Percentiles rank a stretch among this genome's conserved stretches.
phyloP scores from a whole-genome alignment of 257 asterid species.

The Jaltomata sinuosa region DNA sequence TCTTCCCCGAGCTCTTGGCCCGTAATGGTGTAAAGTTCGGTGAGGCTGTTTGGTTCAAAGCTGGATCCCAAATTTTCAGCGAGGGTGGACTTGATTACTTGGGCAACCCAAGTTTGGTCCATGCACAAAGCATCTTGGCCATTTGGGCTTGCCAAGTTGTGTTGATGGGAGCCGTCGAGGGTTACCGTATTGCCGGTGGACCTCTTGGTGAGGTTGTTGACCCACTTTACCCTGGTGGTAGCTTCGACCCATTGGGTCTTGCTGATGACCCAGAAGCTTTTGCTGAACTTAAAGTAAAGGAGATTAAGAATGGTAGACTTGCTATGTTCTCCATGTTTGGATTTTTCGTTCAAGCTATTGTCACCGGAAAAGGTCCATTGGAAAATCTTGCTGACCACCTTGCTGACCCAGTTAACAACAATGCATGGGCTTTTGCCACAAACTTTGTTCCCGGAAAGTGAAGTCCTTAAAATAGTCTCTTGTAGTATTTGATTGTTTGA shows the following conservation, averaged over 20 bases:
- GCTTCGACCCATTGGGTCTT: background rate
- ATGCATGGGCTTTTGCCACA: background rate
- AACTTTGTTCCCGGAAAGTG: background rate
- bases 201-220: background rate
- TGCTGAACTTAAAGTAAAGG: background rate
- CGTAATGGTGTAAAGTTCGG: background rate
- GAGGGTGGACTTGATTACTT: background rate
- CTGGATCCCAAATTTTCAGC: background rate
- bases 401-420: background rate
- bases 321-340: background rate
- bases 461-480: background rate
- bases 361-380: background rate
- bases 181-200: background rate
- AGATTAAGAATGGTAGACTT: background rate
- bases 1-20: background rate
- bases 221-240: background rate
- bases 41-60: background rate
- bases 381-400: background rate
- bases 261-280: background rate
- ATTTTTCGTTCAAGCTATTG: background rate
- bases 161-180: background rate
- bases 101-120: background rate
- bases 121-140: background rate
- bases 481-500: background rate
- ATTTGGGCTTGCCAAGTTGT: background rate